Percentiles rank a stretch among this genome's conserved stretches.
Conservation (phyloP, 257 asterid genomes). For the Voacanga thouarsii region DNA sequence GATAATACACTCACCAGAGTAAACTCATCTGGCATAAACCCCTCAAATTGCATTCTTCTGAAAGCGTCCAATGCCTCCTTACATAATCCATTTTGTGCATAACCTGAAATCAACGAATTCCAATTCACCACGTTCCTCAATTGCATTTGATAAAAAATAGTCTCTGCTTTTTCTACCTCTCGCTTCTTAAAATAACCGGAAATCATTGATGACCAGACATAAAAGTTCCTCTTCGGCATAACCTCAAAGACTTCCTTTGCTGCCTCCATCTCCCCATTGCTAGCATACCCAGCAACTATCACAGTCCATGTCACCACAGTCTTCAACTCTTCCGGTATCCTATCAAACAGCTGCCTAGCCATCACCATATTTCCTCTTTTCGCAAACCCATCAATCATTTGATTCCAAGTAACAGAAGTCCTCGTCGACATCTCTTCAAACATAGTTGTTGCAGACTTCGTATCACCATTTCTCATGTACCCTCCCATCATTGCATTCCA, state of each 20-base stretch:
- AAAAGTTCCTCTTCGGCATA: conserved; percentile 56
- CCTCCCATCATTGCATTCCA: conserved; percentile 83
- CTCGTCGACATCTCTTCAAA: conserved; percentile 43
- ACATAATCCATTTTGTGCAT: conserved; percentile 62
- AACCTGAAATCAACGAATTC: conserved; percentile 80
- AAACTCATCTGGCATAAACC: conserved; percentile 71
- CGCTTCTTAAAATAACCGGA: conserved; percentile 72
- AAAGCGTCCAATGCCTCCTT: conserved; percentile 54
- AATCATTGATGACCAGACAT: conserved; percentile 66
- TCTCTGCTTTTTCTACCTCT: conserved; percentile 47
- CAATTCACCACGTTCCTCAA: conserved; percentile 68
- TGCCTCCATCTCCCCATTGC: conserved; percentile 59
- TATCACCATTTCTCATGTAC: conserved; percentile 46
- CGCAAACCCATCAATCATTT: conserved; percentile 69
- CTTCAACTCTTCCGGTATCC: conserved; percentile 48
- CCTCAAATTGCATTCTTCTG: conserved; percentile 48
- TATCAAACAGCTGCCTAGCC: conserved; percentile 59
- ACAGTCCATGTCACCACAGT: conserved; percentile 83
- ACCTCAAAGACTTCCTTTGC: conserved; percentile 52
- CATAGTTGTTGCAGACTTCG: conserved; percentile 32
- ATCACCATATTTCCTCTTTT: conserved; percentile 44
- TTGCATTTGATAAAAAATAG: conserved; percentile 52
- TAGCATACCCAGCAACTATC: conserved; percentile 58
- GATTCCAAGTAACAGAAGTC: conserved; percentile 68
- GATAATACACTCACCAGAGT: conserved; percentile 64